phyloP scores from a whole-genome alignment of 164 flowering plant species.

The Vitis vinifera region ASM3070453v1 NC_081823.1:27088501-27089000 shows the following conservation, averaged over 20 bases:
- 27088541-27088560: too few species aligned
- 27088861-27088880: slow-evolving; percentile 89
- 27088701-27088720: slow-evolving; percentile 63
- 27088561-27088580: too few species aligned
- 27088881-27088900: slow-evolving; percentile 95
- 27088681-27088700: slow-evolving; percentile 79
- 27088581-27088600: too few species aligned
- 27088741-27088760: slow-evolving; percentile 38
- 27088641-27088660: slow-evolving; percentile 57
- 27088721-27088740: slow-evolving; percentile 59
- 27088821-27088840: slow-evolving; percentile 89
- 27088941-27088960: slow-evolving; percentile 89
- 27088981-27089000: slow-evolving; percentile 93
- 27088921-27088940: slow-evolving; percentile 66
- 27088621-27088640: slow-evolving; percentile 57
- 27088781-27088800: slow-evolving; percentile 85
- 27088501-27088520: too few species aligned
- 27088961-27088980: slow-evolving; percentile 94
- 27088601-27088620: slow-evolving; percentile 17
- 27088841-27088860: slow-evolving; percentile 97
- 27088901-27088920: slow-evolving; percentile 97
- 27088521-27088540: too few species aligned
- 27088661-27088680: slow-evolving; percentile 54
- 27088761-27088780: slow-evolving; percentile 35
- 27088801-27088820: slow-evolving; percentile 95